These are phyloP conservation scores for Citrus inodora DNA, from an alignment of 345 rosid genomes.

Conservation along the genomic window DNA sequence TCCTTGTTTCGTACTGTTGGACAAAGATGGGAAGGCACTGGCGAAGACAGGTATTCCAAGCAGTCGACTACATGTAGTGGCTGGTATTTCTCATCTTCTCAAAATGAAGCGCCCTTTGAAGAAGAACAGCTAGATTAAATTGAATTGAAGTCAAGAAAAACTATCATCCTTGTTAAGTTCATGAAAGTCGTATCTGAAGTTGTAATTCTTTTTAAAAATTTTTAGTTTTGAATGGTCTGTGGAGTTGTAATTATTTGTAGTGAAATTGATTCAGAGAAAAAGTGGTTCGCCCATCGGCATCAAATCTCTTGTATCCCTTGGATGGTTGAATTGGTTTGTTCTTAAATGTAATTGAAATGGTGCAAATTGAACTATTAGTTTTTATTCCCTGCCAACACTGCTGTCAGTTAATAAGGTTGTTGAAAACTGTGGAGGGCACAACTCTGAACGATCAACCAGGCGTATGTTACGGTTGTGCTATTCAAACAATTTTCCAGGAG, in stretches of 20 bases:
- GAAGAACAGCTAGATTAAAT: slow-evolving; percentile 1
- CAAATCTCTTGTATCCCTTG: not conserved
- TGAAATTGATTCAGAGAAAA: not conserved
- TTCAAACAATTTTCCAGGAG: not conserved
- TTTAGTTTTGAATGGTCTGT: too few species aligned
- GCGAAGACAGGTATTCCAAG: slow-evolving; percentile 85
- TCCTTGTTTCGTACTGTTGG: slow-evolving; percentile 92
- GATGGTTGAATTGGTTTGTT: not conserved
- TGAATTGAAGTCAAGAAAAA: not conserved
- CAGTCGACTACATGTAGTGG: slow-evolving; percentile 84
- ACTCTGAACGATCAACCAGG: not conserved
- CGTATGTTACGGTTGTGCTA: not conserved
- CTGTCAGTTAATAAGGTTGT: not conserved
- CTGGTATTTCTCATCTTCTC: slow-evolving; percentile 86
- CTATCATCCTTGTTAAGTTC: not conserved
- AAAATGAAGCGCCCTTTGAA: slow-evolving; percentile 52
- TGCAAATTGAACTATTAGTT: not conserved
- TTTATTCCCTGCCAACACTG: too few species aligned
- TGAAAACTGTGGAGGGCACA: not conserved
- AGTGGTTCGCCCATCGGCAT: not conserved
- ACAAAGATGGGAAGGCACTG: slow-evolving; percentile 70
- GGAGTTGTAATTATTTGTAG: not conserved
- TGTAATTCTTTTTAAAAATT: too few species aligned
- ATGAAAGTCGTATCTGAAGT: not conserved
- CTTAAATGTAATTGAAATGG: not conserved